phyloP scores from a whole-genome alignment of 768 basidiomycete species.

The Suillus plorans region DNA sequence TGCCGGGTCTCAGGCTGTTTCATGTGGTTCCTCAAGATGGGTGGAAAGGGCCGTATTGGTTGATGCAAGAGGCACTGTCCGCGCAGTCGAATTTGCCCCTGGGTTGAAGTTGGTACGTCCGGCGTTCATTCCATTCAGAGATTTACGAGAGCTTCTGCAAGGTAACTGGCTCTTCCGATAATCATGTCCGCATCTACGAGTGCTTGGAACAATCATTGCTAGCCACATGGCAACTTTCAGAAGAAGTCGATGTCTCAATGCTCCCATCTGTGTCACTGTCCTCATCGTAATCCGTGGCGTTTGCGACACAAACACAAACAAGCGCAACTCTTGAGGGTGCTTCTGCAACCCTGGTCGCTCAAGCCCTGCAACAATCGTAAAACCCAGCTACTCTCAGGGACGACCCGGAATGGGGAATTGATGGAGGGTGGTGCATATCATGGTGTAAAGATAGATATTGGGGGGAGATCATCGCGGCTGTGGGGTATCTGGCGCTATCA shows the following conservation, averaged over 20 bases:
- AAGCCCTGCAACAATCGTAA: slow-evolving; percentile 57
- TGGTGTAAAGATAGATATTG: slow-evolving; percentile 98
- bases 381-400: slow-evolving; percentile 26
- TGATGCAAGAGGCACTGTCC: slow-evolving; percentile 85
- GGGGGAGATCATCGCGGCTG: slow-evolving; percentile 87
- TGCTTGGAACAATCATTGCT: slow-evolving; percentile 75
- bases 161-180: slow-evolving; percentile 90
- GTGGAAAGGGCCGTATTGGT: slow-evolving; percentile 69
- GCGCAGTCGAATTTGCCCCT: slow-evolving; percentile 86
- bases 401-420: slow-evolving; percentile 53
- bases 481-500: slow-evolving; percentile 72
- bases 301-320: slow-evolving; percentile 74
- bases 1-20: slow-evolving; percentile 15
- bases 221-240: slow-evolving; percentile 70
- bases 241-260: slow-evolving; percentile 70
- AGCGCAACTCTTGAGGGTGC: slow-evolving; percentile 53
- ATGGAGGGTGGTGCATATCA: slow-evolving; percentile 89
- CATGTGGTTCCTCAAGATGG: slow-evolving; percentile 54
- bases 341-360: slow-evolving; percentile 58
- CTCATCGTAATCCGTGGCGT: slow-evolving; percentile 52
- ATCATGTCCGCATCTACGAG: slow-evolving; percentile 85
- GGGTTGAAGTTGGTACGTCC: slow-evolving; percentile 79
- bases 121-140: neutral
- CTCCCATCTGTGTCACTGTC: slow-evolving; percentile 46
- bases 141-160: slow-evolving; percentile 27